Percentiles rank a stretch among this genome's conserved stretches.
Evolutionary conservation across 2,329 filamentous ascomycete species (phyloP).

Genomic region (Achaetomium macrosporum): DNA sequence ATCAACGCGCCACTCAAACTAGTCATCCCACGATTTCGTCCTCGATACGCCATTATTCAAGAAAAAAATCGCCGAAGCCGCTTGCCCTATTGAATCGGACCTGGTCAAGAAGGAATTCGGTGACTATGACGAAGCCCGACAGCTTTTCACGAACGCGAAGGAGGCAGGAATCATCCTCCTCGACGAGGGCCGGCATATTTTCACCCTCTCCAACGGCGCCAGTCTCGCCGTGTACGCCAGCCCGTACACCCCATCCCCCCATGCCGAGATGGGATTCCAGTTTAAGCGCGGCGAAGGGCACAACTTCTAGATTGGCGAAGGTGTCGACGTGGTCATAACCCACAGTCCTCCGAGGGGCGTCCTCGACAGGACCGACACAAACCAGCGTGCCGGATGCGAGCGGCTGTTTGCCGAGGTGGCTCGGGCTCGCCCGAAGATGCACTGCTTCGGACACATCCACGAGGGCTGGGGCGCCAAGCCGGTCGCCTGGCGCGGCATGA

Average conservation of each 20-base stretch:
- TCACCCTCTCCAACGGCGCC: constrained; percentile 45
- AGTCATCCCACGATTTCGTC: constrained; percentile 46
- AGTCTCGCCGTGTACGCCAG: constrained; percentile 46
- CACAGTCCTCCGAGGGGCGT: constrained; percentile 50
- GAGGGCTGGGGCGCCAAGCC: background rate
- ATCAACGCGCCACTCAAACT: constrained; percentile 37
- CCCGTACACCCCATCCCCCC: constrained; percentile 43
- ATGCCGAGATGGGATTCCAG: constrained; percentile 43
- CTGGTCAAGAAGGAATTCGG: background rate
- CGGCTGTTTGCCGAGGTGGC: constrained; percentile 8
- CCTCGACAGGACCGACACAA: constrained; percentile 35
- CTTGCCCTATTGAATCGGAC: constrained; percentile 15
- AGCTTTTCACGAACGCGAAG: constrained; percentile 35
- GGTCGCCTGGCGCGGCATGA: background rate
- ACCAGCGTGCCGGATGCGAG: background rate
- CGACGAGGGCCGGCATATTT: constrained; percentile 44
- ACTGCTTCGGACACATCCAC: constrained; percentile 11
- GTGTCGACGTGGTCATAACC: constrained; percentile 45
- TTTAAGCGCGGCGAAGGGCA: constrained; percentile 37
- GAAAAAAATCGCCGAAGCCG: constrained; percentile 13
- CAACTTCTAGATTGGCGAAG: constrained; percentile 31
- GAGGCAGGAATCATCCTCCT: constrained; percentile 46
- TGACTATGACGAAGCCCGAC: constrained; percentile 28
- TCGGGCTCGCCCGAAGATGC: constrained; percentile 10
- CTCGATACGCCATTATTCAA: constrained; percentile 32